Evolutionary conservation across 176 grass and related monocot genomes (phyloP), one percentile per base, ranked within the genome.

Genomic region (Aegilops longissima): DNA sequence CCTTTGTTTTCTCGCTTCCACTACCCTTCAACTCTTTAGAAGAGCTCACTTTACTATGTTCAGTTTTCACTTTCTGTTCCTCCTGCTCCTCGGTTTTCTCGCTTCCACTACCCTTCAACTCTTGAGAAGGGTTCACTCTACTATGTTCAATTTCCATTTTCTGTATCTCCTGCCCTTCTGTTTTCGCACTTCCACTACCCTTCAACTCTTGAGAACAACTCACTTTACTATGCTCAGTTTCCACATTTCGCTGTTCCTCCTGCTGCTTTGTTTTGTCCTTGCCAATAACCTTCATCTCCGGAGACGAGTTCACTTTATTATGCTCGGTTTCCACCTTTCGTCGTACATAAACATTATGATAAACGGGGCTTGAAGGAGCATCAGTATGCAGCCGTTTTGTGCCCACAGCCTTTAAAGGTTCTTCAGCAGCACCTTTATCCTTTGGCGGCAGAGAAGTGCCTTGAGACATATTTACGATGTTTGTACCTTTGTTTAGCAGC

Each of bases 311-410:
- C 20, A 82, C 70, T 80, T 95, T 95, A 68, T 84, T 88, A 74
- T 91, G 93, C 9, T 89, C 93, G 54, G 54, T 52, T 87, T 95
- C 93, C 71, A 91, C 91, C 83, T 87, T 93, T 62, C 91, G 86
- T 51, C 93, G 86, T 80, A 95, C 91, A 87, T 95, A 95, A 68
- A 95, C 93, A 82, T 91, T 90, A 85, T 93, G 91, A 63, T 67
- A 91, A 25, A 67, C 89, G 40, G 91, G 91, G 85, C 73, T 90
- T 79, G 88, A 81, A 52, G 83, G 66, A 84, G 76, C 64, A 85
- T 95, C 91, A 52, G 61, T 75, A 51, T 86, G 85, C 62, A 65
- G 25, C 18, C 89, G 85, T 82, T 95, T 95, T 29, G 68, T 66
- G 5, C 81, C 81, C 47, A 80, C 44, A 35, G 59, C 42, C 77